Evolutionary conservation across 495 filamentous ascomycete genomes (phyloP).

Genomic region (Talaromyces borbonicus): DNA sequence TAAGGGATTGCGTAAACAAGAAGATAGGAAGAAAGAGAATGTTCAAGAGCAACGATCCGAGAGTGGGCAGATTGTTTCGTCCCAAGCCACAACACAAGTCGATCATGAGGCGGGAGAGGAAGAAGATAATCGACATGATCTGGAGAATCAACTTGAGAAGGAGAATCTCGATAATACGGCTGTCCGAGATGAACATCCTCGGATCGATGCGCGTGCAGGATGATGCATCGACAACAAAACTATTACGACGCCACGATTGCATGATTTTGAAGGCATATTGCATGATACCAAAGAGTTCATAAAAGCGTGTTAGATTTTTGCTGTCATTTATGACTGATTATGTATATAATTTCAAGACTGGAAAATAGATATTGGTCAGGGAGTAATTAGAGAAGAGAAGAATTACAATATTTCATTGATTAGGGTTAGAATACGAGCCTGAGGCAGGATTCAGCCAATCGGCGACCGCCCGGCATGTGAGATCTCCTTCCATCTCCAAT

Average conservation of each 20-base stretch:
- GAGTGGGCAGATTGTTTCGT: conserved; percentile 40
- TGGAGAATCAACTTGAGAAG: conserved; percentile 13
- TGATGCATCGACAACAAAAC: no score
- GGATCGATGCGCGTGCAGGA: no score
- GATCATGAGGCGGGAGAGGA: neutral
- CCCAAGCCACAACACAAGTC: conserved; percentile 14
- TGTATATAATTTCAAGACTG: no score
- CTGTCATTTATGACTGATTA: no score
- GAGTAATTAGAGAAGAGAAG: neutral
- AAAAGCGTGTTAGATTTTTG: neutral
- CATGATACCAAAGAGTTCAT: neutral
- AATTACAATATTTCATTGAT: no score
- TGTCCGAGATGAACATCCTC: neutral
- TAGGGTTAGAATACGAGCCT: no score
- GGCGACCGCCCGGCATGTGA: no score
- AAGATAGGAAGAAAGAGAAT: conserved; percentile 19
- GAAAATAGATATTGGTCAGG: no score
- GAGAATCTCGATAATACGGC: conserved; percentile 2
- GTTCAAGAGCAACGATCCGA: conserved; percentile 8
- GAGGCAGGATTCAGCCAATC: no score
- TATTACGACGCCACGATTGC: no score
- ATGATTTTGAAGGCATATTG: neutral
- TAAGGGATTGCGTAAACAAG: conserved; percentile 39
- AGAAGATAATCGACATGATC: conserved; percentile 1
- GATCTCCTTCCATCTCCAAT: no score